Evolutionary conservation across 176 grass and related monocot genomes (phyloP), one percentile per base, ranked within the genome.

Genomic region (Metroxylon sagu): DNA sequence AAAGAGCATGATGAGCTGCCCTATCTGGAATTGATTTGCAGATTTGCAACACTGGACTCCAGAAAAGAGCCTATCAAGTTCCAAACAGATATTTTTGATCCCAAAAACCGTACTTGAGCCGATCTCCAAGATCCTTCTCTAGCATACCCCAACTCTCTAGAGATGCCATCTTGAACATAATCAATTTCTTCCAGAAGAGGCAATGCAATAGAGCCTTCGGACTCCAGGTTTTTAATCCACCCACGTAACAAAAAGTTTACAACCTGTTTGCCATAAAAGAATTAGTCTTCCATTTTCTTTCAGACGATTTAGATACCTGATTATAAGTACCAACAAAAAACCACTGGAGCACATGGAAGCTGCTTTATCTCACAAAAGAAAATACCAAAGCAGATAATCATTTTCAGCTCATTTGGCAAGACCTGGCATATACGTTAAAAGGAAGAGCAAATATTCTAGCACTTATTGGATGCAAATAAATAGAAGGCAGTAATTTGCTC

Each of bases 1-100:
- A 43, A 14, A 43, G 8, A 43, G 8, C 35, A 43, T 43, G 35
- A 43, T 43, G 8, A 43, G 35, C 35, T 10, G 5, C 19, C 2
- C 53, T 54, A 54, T 18, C 53, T 23, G 53, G 53, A 54, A 10
- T n/a, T n/a, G 52, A 18, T 54, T 52, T 54, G 53, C n/a, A 54
- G 21, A 19, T 54, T 54, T 7, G 53, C 18, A 19, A 23, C 19
- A 19, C n/a, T 5, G 53, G 19, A 19, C 19, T 23, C 19, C 19
- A 10, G 5, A 54, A 54, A 23, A 19, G 53, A 54, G 53, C 16
- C 8, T 54, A 54, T 54, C 53, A 54, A n/a, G 19, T n/a, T 19
- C 52, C 52, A 19, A 19, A 54, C 1, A 19, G 52, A 54, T 19
- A n/a, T 18, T 18, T 54, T n/a, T 8, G 53, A 54, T 54, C 53